Conservation (phyloP, 495 filamentous ascomycete species). For the Penicillium herquei region DNA sequence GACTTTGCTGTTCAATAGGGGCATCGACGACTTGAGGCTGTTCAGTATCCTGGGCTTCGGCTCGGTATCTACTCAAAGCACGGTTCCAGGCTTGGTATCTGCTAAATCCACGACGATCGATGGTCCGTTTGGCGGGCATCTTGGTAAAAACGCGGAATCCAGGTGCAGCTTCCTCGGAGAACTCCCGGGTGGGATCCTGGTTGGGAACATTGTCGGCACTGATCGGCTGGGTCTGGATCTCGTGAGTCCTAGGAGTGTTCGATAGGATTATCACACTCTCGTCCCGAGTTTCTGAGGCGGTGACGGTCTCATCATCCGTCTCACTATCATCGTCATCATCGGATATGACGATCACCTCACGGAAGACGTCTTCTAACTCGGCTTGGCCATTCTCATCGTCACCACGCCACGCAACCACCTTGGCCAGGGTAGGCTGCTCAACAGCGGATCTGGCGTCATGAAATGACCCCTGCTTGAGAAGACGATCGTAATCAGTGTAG, state of each 20-base stretch:
- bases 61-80: slow-evolving; percentile 40
- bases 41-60: slow-evolving; percentile 20
- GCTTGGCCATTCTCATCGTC: slow-evolving; percentile 76
- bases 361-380: slow-evolving; percentile 75
- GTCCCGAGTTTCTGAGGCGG: slow-evolving; percentile 22
- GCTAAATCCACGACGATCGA: slow-evolving; percentile 48
- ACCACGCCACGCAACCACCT: slow-evolving; percentile 82
- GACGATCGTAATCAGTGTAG: slow-evolving; percentile 82
- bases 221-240: slow-evolving; percentile 33
- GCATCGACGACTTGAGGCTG: slow-evolving; percentile 7
- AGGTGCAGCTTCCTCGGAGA: slow-evolving; percentile 37
- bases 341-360: slow-evolving; percentile 78
- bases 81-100: slow-evolving; percentile 50
- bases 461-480: slow-evolving; percentile 63
- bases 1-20: slow-evolving; percentile 17
- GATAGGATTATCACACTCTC: slow-evolving; percentile 41
- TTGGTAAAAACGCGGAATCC: slow-evolving; percentile 36
- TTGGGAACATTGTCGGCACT: slow-evolving; percentile 16
- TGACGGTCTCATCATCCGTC: slow-evolving; percentile 42
- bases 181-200: slow-evolving; percentile 23
- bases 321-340: slow-evolving; percentile 75
- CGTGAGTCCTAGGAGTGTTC: slow-evolving; percentile 31
- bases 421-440: slow-evolving; percentile 66
- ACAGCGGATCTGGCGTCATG: slow-evolving; percentile 68
- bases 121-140: slow-evolving; percentile 25